These are phyloP conservation scores for Theobroma grandiflorum DNA, from an alignment of 441 rosid genomes.

Conservation along the genomic window DNA sequence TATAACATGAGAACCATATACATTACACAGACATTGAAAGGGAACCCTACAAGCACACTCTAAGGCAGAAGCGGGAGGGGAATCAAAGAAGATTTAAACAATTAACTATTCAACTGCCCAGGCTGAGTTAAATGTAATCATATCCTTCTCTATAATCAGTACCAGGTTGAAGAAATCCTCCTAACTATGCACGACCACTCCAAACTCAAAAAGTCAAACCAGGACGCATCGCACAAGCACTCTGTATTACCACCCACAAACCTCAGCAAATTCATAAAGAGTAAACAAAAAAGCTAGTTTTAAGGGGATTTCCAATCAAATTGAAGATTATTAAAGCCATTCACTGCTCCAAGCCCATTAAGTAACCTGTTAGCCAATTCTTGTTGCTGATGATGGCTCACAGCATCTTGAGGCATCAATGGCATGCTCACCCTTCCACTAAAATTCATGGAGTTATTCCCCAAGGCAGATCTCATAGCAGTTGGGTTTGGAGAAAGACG, in stretches of 20 bases:
- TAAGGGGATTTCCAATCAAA: constrained; percentile 47
- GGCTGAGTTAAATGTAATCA: neutral
- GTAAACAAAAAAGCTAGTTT: constrained; percentile 3
- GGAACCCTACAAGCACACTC: constrained; percentile 9
- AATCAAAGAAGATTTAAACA: neutral
- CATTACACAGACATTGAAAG: constrained; percentile 5
- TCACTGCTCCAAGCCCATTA: constrained; percentile 41
- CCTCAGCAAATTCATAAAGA: constrained; percentile 2
- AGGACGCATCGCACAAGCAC: constrained; percentile 21
- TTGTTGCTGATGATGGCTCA: constrained; percentile 43
- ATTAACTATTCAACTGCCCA: constrained; percentile 1
- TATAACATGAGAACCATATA: neutral
- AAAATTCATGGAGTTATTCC: constrained; percentile 30
- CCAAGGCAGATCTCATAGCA: constrained; percentile 39
- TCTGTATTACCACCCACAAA: constrained; percentile 14
- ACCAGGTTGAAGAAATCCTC: constrained; percentile 16
- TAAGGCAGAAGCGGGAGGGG: neutral
- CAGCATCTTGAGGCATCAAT: constrained; percentile 31
- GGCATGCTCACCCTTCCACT: constrained; percentile 39
- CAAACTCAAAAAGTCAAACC: constrained; percentile 23
- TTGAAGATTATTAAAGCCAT: constrained; percentile 39
- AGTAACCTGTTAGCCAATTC: constrained; percentile 39
- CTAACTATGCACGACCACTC: constrained; percentile 7
- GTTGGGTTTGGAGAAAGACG: constrained; percentile 31
- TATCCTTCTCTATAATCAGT: constrained; percentile 16